phyloP scores from a whole-genome alignment of 1,284 basidiomycete genomes.

The Moniliophthora roreri region DNA sequence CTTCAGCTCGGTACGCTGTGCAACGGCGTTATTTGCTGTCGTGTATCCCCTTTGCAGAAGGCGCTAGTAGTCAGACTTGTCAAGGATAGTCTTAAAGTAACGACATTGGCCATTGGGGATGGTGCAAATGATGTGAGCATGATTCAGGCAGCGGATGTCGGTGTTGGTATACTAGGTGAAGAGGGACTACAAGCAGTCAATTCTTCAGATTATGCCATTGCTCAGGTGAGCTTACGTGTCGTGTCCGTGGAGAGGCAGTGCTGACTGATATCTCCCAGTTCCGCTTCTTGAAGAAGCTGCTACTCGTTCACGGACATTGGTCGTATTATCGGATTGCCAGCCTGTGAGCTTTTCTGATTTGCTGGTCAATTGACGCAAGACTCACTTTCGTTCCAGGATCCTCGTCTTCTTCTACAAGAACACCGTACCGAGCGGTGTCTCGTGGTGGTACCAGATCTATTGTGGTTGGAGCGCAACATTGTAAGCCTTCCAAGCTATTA shows the following conservation, averaged over 20 bases:
- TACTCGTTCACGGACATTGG: conserved; percentile 98
- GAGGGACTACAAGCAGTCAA: conserved; percentile 97
- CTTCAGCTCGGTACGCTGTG: conserved; percentile 86
- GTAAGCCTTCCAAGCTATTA: conserved; percentile 44
- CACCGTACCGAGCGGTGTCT: conserved; percentile 88
- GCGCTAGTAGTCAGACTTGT: conserved; percentile 95
- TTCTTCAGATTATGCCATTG: conserved; percentile 95
- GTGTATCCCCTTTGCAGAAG: conserved; percentile 96
- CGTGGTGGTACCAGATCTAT: conserved; percentile 99
- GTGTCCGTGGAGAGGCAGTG: no score
- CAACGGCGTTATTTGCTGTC: conserved; percentile 96
- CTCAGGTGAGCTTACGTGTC: conserved; percentile 51
- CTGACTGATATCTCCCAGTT: conserved; percentile 50
- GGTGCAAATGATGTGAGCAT: conserved; percentile 86
- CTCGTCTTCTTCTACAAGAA: conserved; percentile 99
- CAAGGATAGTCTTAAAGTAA: conserved; percentile 42
- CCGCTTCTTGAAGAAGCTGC: conserved; percentile 85
- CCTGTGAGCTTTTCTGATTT: conserved; percentile 53
- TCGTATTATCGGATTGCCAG: conserved; percentile 93
- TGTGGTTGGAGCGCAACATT: conserved; percentile 95
- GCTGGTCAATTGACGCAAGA: not conserved
- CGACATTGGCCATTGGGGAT: conserved; percentile 15
- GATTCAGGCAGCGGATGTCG: conserved; percentile 95
- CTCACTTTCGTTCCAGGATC: conserved; percentile 54
- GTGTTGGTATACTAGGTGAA: conserved; percentile 94